phyloP scores from a whole-genome alignment of 441 rosid genomes.

The Populus hybrid region DNA sequence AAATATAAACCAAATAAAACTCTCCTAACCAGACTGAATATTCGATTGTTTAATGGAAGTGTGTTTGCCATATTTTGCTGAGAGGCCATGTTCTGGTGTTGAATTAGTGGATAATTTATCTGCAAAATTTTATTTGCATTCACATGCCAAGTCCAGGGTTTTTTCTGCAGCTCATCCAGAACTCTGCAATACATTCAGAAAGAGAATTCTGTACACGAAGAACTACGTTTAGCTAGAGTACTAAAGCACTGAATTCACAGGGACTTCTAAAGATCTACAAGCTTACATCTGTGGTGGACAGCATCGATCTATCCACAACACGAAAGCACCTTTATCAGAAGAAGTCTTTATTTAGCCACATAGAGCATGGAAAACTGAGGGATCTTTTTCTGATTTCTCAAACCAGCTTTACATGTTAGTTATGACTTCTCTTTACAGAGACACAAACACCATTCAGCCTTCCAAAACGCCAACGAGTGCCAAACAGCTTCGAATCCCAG shows the following conservation, averaged over 20 bases:
- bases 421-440: not conserved
- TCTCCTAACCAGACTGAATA: not conserved
- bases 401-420: constrained; percentile 2
- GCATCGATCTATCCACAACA: no score
- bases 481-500: not conserved
- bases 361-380: not conserved
- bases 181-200: no score
- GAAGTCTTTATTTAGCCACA: constrained; percentile 4
- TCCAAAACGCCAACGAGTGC: not conserved
- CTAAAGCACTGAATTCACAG: not conserved
- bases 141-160: no score
- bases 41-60: not conserved
- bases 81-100: no score
- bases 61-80: no score
- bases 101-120: no score
- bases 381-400: not conserved
- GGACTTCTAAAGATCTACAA: no score
- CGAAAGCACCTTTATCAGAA: not conserved
- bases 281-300: no score
- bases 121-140: no score
- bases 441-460: not conserved
- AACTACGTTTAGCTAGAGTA: not conserved
- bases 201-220: not conserved
- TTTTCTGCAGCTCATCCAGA: no score
- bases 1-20: not conserved